Percentiles rank a stretch among this genome's conserved stretches.
phyloP scores from a whole-genome alignment of 495 filamentous ascomycete genomes.

The Neurospora tetrasperma region DNA sequence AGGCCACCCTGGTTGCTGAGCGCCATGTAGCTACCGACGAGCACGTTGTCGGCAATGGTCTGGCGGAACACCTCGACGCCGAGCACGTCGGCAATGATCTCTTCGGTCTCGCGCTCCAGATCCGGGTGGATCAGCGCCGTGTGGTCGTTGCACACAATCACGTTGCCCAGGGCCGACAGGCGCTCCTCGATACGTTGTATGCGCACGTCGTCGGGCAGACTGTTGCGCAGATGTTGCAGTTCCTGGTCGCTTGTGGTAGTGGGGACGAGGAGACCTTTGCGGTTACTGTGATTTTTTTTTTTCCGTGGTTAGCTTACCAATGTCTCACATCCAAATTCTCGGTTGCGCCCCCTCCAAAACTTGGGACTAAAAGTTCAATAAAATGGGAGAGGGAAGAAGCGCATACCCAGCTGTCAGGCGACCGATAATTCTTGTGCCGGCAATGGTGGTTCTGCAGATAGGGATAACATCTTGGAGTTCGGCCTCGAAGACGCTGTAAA shows the following conservation, averaged over 20 bases:
- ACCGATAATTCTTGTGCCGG: conserved; percentile 89
- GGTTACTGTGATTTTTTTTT: conserved; percentile 52
- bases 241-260: conserved; percentile 97
- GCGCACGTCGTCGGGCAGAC: conserved; percentile 77
- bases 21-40: conserved; percentile 91
- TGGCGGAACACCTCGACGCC: conserved; percentile 98
- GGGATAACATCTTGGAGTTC: conserved; percentile 96
- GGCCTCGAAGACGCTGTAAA: conserved; percentile 94
- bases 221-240: conserved; percentile 90
- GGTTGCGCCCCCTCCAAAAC: background rate
- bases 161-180: conserved; percentile 89
- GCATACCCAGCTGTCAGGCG: conserved; percentile 87
- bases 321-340: background rate
- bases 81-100: conserved; percentile 91
- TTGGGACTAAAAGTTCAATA: background rate
- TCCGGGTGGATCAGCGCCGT: conserved; percentile 95
- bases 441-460: conserved; percentile 95
- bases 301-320: background rate
- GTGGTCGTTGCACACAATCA: conserved; percentile 94
- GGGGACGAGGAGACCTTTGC: conserved; percentile 90
- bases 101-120: conserved; percentile 89
- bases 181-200: conserved; percentile 95
- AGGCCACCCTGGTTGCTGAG: conserved; percentile 94
- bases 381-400: background rate
- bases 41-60: conserved; percentile 92